These are phyloP conservation scores for Croton laevigatus DNA, from an alignment of 441 rosid genomes.

Conservation along the genomic window DNA sequence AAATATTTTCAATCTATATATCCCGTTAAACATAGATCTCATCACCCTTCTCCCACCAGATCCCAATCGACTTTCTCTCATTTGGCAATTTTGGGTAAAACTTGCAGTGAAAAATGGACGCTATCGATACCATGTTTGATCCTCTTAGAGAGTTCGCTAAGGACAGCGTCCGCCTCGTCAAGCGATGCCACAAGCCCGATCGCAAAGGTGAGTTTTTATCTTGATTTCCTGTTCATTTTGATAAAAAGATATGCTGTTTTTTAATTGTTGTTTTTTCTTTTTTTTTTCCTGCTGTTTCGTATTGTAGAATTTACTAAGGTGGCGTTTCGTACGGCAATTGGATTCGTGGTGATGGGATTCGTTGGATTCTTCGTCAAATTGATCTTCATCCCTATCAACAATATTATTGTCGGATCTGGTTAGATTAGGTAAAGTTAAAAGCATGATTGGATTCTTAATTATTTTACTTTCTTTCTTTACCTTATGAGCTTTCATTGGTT, in stretches of 20 bases:
- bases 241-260: neutral
- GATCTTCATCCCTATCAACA: constrained; percentile 84
- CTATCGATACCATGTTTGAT: constrained; percentile 61
- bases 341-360: constrained; percentile 87
- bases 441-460: neutral
- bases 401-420: constrained; percentile 72
- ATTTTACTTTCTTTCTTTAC: neutral
- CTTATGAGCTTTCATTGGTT: neutral
- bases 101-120: constrained; percentile 41
- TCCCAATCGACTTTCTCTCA: neutral
- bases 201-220: constrained; percentile 53
- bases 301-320: constrained; percentile 72
- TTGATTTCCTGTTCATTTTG: neutral
- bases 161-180: constrained; percentile 83
- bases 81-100: neutral
- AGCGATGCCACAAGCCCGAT: constrained; percentile 95
- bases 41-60: neutral
- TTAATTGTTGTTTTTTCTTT: no score
- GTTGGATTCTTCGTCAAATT: constrained; percentile 84
- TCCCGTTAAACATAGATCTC: neutral
- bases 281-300: neutral
- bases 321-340: constrained; percentile 78
- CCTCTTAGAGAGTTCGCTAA: constrained; percentile 81
- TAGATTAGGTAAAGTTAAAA: constrained; percentile 43
- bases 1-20: neutral